Evolutionary conservation across 2,329 filamentous ascomycete genomes (phyloP), one percentile per base, ranked within the genome.

Genomic region (Lasiodiplodia sp.): DNA sequence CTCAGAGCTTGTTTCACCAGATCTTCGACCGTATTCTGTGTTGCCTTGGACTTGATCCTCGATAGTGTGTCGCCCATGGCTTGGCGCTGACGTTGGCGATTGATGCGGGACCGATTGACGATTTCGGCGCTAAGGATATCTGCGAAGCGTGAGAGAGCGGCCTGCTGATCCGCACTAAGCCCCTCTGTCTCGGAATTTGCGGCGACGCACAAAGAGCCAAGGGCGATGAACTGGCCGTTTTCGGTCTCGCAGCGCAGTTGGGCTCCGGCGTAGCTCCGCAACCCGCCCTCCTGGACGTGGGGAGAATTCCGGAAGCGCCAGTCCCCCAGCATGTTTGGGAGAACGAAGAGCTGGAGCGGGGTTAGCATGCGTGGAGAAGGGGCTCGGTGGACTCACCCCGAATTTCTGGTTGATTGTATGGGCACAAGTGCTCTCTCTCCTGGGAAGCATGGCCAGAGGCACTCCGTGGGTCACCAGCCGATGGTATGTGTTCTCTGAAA

Each of bases 121-220:
- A 84, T 78, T 38, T 84, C 82, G 4, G 77, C 74, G 2, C 81
- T 77, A 1, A 84, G 72, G 78, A 78, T 77, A 58, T 81, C 78
- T 0, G 79, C 79, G 55, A 80, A 76, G n/a, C 77, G 77, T 6
- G 76, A 73, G 25, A 81, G 66, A 7, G 78, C 71, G n/a, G 69
- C 72, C 68, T 81, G 78, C 66, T 80, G 75, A 5, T 69, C 66
- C 34, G 68, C 68, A 7, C 77, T 74, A 3, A 83, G 74, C 12
- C 60, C 60, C 1, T 76, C 73, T 38, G 78, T 76, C 2, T 70
- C 71, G 4, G 76, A 77, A 6, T 75, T 77, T 0, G 80, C 84
- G 6, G 79, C 79, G 16, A 84, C 78, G n/a, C 82, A 84, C 4
- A 84, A 72, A 1, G 81, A 80, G 2, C 82, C 82, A 2, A 84